A percentile compares a stretch with the other conserved stretches of the same genome.
These are phyloP conservation scores for Collybia sp. DNA, from an alignment of 768 basidiomycete species.

Conservation along the genomic window DNA sequence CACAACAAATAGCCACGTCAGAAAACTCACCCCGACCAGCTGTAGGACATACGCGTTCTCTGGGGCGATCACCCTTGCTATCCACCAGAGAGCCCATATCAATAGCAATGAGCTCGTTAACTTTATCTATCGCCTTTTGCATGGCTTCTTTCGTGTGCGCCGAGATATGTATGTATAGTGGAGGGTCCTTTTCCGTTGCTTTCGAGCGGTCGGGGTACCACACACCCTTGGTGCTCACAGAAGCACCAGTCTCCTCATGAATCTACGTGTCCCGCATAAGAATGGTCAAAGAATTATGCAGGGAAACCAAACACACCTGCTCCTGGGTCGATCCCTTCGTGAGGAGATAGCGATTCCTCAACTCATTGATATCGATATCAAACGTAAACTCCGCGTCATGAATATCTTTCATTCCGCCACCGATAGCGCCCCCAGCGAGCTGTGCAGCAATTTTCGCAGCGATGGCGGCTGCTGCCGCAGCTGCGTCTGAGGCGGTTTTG, in stretches of 20 bases:
- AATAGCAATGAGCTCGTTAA: constrained; percentile 67
- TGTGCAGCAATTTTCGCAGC: constrained; percentile 95
- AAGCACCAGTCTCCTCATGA: constrained; percentile 87
- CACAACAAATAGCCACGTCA: background rate
- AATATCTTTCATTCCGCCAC: constrained; percentile 50
- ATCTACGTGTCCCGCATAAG: constrained; percentile 46
- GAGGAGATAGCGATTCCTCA: constrained; percentile 90
- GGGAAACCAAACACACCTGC: constrained; percentile 52
- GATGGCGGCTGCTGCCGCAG: constrained; percentile 72
- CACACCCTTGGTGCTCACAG: constrained; percentile 87
- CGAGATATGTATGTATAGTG: constrained; percentile 90
- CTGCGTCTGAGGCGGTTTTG: constrained; percentile 65
- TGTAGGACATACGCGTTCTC: constrained; percentile 52
- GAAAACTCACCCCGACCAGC: background rate
- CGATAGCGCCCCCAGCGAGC: constrained; percentile 46
- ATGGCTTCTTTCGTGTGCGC: constrained; percentile 65
- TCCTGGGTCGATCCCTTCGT: constrained; percentile 92
- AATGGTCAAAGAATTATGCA: background rate
- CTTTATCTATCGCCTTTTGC: constrained; percentile 61
- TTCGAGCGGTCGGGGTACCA: constrained; percentile 95
- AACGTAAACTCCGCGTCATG: constrained; percentile 80
- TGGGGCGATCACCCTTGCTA: constrained; percentile 63
- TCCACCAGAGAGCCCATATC: constrained; percentile 82
- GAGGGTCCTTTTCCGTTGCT: constrained; percentile 89
- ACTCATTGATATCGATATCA: constrained; percentile 96